phyloP scores from a whole-genome alignment of 2,329 filamentous ascomycete genomes.

The Beauveria medogensis region DNA sequence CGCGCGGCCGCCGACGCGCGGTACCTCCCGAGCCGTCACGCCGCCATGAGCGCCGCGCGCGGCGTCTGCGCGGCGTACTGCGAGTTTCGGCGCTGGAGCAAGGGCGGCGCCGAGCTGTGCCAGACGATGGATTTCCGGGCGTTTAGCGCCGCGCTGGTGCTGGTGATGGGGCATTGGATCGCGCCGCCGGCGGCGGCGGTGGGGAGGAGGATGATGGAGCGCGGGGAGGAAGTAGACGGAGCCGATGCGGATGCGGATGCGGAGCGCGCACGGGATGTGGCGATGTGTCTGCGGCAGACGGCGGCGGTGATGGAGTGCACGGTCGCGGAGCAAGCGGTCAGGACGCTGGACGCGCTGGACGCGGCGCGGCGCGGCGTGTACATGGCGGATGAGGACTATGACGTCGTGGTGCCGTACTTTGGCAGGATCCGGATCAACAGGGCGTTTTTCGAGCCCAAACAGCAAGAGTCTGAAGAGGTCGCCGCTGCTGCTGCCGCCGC shows the following conservation, averaged over 20 bases:
- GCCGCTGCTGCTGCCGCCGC: not conserved
- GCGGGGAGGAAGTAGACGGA: not conserved
- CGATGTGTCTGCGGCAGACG: conserved; percentile 1
- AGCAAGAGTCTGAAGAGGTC: not conserved
- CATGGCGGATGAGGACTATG: conserved; percentile 21
- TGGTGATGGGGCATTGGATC: conserved; percentile 32
- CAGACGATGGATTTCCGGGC: conserved; percentile 39
- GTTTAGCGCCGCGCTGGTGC: conserved; percentile 36
- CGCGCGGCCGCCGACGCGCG: conserved; percentile 25
- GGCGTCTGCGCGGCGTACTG: conserved; percentile 30
- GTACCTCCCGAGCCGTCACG: conserved; percentile 29
- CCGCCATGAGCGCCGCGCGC: conserved; percentile 33
- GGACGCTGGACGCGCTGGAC: conserved; percentile 31
- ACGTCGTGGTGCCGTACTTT: conserved; percentile 37
- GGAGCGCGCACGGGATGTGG: not conserved
- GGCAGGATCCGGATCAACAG: conserved; percentile 22
- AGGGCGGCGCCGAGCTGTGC: conserved; percentile 23
- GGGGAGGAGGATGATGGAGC: no score
- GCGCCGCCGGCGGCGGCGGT: conserved; percentile 14
- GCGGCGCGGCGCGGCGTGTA: conserved; percentile 18
- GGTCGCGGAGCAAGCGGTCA: conserved; percentile 34
- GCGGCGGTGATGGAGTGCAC: conserved; percentile 25
- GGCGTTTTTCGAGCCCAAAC: not conserved
- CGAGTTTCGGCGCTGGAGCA: conserved; percentile 18
- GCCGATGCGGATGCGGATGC: not conserved